phyloP scores from a whole-genome alignment of 352 stramenopile genomes.

The Globisporangium emineosum region DNA sequence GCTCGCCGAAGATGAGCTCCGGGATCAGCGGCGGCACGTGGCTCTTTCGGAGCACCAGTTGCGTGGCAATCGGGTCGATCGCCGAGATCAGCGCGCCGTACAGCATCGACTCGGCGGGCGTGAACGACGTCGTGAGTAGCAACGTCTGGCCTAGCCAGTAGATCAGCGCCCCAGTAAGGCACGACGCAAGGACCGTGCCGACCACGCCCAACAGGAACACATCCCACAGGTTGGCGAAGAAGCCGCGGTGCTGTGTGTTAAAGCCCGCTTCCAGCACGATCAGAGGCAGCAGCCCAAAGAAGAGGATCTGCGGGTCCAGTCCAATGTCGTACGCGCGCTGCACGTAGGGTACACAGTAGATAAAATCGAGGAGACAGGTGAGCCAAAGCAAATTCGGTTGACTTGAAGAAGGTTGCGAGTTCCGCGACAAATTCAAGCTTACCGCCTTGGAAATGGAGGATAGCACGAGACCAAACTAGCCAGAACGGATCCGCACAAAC shows the following conservation, averaged over 20 bases:
- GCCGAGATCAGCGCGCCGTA: conserved; percentile 91
- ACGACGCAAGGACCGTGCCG: conserved; percentile 47
- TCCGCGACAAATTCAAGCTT: background rate
- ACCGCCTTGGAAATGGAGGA: conserved; percentile 39
- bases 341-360: background rate
- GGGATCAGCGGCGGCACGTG: conserved; percentile 79
- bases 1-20: conserved; percentile 93
- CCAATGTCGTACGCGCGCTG: conserved; percentile 44
- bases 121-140: conserved; percentile 54
- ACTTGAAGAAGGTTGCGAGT: background rate
- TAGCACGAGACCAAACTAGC: conserved; percentile 38
- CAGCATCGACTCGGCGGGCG: conserved; percentile 80
- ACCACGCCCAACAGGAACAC: conserved; percentile 45
- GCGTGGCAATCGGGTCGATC: conserved; percentile 90
- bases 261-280: conserved; percentile 71
- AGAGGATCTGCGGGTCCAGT: conserved; percentile 60
- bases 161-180: conserved; percentile 46
- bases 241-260: conserved; percentile 60
- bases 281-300: conserved; percentile 53
- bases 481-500: background rate
- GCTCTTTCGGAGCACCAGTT: conserved; percentile 89
- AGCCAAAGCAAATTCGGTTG: background rate
- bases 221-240: conserved; percentile 47
- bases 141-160: conserved; percentile 39
- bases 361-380: background rate